phyloP scores from a whole-genome alignment of 2,329 filamentous ascomycete genomes.

The Alternaria sp. region DNA sequence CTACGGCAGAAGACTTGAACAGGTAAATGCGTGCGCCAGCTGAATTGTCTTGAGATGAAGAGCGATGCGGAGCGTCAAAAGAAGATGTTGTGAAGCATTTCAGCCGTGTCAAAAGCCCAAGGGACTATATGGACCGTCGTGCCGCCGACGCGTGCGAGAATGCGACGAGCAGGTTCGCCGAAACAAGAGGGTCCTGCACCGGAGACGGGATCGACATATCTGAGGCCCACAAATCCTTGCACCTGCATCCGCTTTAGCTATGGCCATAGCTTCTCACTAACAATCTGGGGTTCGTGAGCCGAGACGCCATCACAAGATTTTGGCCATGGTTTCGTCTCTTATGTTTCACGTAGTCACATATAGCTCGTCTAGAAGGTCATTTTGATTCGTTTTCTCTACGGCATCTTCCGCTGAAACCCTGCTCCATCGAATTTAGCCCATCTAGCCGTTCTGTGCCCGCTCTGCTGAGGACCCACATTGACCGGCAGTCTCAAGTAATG shows the following conservation, averaged over 20 bases:
- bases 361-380: not conserved
- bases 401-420: not conserved
- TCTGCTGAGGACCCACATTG: constrained; percentile 10
- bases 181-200: constrained; percentile 25
- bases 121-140: constrained; percentile 20
- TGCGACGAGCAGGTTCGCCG: constrained; percentile 28
- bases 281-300: constrained; percentile 21
- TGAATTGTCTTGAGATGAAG: not conserved
- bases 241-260: constrained; percentile 12
- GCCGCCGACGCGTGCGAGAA: constrained; percentile 22
- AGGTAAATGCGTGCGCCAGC: not conserved
- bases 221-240: constrained; percentile 14
- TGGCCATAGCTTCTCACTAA: constrained; percentile 23
- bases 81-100: constrained; percentile 9
- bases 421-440: not conserved
- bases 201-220: constrained; percentile 29
- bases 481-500: constrained; percentile 16
- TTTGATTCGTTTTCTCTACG: not conserved
- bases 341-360: constrained; percentile 15
- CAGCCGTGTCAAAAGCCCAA: constrained; percentile 5
- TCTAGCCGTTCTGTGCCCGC: constrained; percentile 1
- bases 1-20: not conserved
- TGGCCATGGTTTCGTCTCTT: constrained; percentile 10
- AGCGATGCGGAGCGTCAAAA: not conserved
- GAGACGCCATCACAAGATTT: constrained; percentile 12